phyloP scores from a whole-genome alignment of 2,329 filamentous ascomycete species.

The Diaporthe eres region DNA sequence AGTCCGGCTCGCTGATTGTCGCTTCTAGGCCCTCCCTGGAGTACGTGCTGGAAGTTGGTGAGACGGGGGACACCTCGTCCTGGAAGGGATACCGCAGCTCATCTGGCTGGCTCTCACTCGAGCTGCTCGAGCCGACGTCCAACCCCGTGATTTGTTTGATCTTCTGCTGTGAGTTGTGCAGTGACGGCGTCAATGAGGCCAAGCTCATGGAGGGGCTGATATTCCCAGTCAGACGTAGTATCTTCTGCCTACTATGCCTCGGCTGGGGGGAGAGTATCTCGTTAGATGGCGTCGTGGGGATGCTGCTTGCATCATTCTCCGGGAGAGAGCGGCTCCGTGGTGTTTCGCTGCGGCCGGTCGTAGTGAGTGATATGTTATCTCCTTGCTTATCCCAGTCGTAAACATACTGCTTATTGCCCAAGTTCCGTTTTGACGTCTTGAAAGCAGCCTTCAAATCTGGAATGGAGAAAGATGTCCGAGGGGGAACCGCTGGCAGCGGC shows the following conservation, averaged over 20 bases:
- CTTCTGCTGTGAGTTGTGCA: slow-evolving; percentile 55
- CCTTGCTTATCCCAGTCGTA: slow-evolving; percentile 38
- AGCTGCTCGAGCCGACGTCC: slow-evolving; percentile 48
- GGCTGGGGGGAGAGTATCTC: slow-evolving; percentile 45
- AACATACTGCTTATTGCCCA: background rate
- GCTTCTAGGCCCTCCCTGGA: slow-evolving; percentile 40
- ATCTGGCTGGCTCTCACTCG: slow-evolving; percentile 32
- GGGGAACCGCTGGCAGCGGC: slow-evolving; percentile 39
- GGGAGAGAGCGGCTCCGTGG: slow-evolving; percentile 7
- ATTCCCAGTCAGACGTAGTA: slow-evolving; percentile 42
- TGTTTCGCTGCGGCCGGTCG: slow-evolving; percentile 7
- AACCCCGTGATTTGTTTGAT: slow-evolving; percentile 59
- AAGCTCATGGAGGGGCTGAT: slow-evolving; percentile 30
- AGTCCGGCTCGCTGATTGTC: slow-evolving; percentile 43
- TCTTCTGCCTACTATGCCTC: slow-evolving; percentile 42
- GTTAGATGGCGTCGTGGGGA: slow-evolving; percentile 37
- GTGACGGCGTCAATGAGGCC: slow-evolving; percentile 41
- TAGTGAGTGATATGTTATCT: background rate
- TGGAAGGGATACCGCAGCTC: background rate
- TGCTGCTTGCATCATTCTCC: slow-evolving; percentile 36
- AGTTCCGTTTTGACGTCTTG: background rate
- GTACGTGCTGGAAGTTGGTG: slow-evolving; percentile 42
- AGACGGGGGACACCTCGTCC: slow-evolving; percentile 43
- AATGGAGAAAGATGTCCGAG: slow-evolving; percentile 30
- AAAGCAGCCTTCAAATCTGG: slow-evolving; percentile 9